Conservation (phyloP, 192 early-diverging fungal genomes). For the Kappamyces sp. region DNA sequence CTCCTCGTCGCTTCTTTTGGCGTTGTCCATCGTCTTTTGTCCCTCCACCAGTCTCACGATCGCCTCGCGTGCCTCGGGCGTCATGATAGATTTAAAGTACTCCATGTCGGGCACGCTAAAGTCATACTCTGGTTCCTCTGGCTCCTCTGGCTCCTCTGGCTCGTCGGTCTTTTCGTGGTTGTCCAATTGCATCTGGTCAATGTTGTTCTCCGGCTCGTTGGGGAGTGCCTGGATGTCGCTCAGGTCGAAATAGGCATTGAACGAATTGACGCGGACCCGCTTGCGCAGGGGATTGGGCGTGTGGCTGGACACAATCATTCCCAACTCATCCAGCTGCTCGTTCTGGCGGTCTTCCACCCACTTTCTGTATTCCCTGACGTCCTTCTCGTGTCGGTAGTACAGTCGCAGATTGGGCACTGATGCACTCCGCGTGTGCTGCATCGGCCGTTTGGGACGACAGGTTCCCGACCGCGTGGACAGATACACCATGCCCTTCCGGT, state of each 20-base stretch:
- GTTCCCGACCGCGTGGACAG: constrained; percentile 1
- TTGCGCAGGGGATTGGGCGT: constrained; percentile 12
- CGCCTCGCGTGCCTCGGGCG: background rate
- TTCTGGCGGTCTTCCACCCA: background rate
- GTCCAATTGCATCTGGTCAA: background rate
- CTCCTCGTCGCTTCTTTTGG: constrained; percentile 1
- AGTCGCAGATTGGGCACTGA: background rate
- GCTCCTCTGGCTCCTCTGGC: too few species aligned
- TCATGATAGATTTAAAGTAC: background rate
- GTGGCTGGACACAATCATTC: background rate
- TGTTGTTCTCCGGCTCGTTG: constrained; percentile 8
- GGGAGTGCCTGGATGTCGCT: background rate
- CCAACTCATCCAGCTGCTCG: constrained; percentile 2
- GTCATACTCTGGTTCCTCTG: too few species aligned
- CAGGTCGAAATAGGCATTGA: constrained; percentile 8
- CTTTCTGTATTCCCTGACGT: background rate
- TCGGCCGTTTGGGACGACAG: too few species aligned
- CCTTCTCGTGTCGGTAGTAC: background rate
- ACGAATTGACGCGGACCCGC: background rate
- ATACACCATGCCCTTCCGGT: background rate
- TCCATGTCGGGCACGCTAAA: too few species aligned
- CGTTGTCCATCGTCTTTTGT: background rate
- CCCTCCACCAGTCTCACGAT: too few species aligned
- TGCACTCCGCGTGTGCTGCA: background rate
- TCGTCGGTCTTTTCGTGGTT: background rate